These are phyloP conservation scores for Trapa incisa DNA, from an alignment of 345 rosid genomes.

Conservation along the genomic window DNA sequence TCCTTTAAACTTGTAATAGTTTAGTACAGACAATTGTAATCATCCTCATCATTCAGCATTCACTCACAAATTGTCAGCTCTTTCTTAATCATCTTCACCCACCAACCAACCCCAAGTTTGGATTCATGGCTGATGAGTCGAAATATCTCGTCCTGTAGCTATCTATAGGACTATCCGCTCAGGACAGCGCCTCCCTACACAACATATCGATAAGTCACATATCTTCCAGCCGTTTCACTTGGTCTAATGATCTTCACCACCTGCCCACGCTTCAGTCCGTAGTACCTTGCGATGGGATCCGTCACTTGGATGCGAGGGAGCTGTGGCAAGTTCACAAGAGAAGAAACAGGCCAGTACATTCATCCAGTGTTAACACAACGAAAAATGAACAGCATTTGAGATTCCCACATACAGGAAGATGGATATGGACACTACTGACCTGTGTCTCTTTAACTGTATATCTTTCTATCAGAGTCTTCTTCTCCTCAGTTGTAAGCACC, in stretches of 20 bases:
- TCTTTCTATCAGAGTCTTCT: conserved; percentile 33
- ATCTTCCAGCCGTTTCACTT: conserved; percentile 27
- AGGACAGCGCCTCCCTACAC: conserved; percentile 10
- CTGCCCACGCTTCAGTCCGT: conserved; percentile 25
- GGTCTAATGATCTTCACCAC: conserved; percentile 27
- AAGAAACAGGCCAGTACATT: background rate
- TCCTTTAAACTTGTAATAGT: too few relatives aligned
- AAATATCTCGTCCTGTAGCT: background rate
- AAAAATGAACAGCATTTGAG: background rate
- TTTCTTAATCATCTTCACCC: too few relatives aligned
- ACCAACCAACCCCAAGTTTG: too few relatives aligned
- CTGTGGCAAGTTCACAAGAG: conserved; percentile 3
- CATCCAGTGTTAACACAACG: too few relatives aligned
- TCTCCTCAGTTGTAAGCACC: conserved; percentile 28
- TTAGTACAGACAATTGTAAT: too few relatives aligned
- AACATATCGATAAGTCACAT: conserved; percentile 23
- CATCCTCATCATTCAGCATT: too few relatives aligned
- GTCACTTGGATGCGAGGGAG: conserved; percentile 25
- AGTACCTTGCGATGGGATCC: conserved; percentile 23
- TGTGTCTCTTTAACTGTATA: conserved; percentile 37
- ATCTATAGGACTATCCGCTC: background rate
- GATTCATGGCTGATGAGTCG: too few relatives aligned
- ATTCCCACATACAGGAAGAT: background rate
- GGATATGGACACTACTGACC: conserved; percentile 5
- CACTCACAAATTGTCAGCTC: too few relatives aligned